These are phyloP conservation scores for Saccharomycopsis sp. DNA, from an alignment of 805 yeast genomes.

Conservation along the genomic window DNA sequence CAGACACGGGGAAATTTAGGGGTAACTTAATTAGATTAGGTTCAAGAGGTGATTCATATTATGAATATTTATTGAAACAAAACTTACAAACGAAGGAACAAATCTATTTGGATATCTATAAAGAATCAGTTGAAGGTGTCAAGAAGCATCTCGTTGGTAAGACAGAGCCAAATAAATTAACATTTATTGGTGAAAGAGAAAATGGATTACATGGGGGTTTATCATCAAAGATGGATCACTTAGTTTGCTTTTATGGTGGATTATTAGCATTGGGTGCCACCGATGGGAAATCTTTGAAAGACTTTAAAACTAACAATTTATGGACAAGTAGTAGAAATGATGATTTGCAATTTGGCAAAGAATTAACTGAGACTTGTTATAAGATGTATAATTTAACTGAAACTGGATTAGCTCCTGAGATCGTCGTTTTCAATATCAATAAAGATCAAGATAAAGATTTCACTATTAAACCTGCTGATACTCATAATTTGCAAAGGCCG, in stretches of 20 bases:
- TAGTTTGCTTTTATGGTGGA: conserved; percentile 90
- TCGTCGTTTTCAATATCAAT: conserved; percentile 71
- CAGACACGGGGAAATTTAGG: conserved; percentile 63
- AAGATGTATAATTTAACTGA: conserved; percentile 68
- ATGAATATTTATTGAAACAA: conserved; percentile 82
- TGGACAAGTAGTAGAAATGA: conserved; percentile 56
- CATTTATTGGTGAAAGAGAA: conserved; percentile 74
- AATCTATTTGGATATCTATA: conserved; percentile 66
- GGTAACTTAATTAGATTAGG: conserved; percentile 72
- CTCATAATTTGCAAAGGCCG: conserved; percentile 85
- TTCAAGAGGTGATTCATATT: conserved; percentile 88
- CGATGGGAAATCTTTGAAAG: conserved; percentile 50
- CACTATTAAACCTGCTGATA: conserved; percentile 60
- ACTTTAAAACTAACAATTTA: conserved; percentile 44
- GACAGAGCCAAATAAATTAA: conserved; percentile 55
- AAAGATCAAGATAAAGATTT: conserved; percentile 41
- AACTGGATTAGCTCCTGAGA: conserved; percentile 85
- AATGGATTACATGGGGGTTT: conserved; percentile 55
- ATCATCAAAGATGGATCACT: conserved; percentile 80
- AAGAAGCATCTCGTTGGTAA: conserved; percentile 54
- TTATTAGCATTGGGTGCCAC: conserved; percentile 86
- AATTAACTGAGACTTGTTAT: conserved; percentile 74
- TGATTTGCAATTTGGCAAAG: conserved; percentile 66
- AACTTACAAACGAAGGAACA: conserved; percentile 66
- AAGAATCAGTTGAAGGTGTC: conserved; percentile 71